phyloP scores from a whole-genome alignment of 225 moss, liverwort and hornwort species.

The Rhytidiadelphus loreus region DNA sequence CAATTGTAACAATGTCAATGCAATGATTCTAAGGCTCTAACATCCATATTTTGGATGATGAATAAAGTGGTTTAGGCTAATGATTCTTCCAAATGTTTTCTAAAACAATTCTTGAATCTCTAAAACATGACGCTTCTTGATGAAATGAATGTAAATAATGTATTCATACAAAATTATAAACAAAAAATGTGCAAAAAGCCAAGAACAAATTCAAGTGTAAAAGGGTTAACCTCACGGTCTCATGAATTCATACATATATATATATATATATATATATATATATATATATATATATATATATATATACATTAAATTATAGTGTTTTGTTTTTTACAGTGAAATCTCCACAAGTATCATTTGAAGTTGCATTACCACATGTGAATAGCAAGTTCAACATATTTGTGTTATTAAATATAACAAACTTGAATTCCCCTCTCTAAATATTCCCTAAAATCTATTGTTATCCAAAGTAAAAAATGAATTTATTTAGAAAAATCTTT shows the following conservation, averaged over 20 bases:
- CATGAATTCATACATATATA: neutral
- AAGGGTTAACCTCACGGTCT: neutral
- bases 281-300: no score
- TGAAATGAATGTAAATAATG: neutral
- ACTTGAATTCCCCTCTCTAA: neutral
- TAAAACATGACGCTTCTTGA: neutral
- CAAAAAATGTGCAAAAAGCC: neutral
- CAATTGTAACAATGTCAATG: neutral
- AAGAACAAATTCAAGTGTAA: neutral
- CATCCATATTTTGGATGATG: neutral
- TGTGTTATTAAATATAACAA: neutral
- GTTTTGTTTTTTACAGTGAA: no score
- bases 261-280: no score
- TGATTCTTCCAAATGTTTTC: neutral
- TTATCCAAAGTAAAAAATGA: neutral
- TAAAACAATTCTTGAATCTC: neutral
- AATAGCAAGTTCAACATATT: neutral
- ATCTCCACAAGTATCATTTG: neutral
- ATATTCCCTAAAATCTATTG: neutral
- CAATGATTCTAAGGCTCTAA: neutral
- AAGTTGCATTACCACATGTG: no score
- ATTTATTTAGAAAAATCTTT: neutral
- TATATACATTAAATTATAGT: no score
- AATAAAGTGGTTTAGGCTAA: neutral
- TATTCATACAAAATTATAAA: neutral